These are phyloP conservation scores for Ulota crispa DNA, from an alignment of 225 moss, liverwort and hornwort genomes.

Conservation along the genomic window DNA sequence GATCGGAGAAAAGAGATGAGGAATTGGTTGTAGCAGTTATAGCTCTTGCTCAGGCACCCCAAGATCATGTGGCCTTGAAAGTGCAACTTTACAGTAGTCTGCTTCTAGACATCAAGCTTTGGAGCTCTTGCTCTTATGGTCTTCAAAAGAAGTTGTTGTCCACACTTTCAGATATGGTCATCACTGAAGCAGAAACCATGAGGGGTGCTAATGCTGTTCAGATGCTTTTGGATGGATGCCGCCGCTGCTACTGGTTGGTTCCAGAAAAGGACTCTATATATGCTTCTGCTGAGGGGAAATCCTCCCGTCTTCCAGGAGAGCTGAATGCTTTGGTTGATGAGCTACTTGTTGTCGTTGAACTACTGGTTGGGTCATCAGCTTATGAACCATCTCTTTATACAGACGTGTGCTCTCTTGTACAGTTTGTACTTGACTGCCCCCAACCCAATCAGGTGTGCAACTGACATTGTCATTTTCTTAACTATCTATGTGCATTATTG, in stretches of 20 bases:
- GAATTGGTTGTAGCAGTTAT: constrained; percentile 97
- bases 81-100: constrained; percentile 92
- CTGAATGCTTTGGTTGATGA: constrained; percentile 97
- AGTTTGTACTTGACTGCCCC: constrained; percentile 96
- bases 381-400: constrained; percentile 80
- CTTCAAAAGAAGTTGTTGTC: constrained; percentile 96
- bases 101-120: constrained; percentile 91
- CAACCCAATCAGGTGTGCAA: constrained; percentile 91
- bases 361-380: constrained; percentile 85
- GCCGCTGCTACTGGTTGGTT: constrained; percentile 97
- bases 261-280: constrained; percentile 87
- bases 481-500: constrained; percentile 7
- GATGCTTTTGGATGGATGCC: constrained; percentile 95
- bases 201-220: constrained; percentile 93
- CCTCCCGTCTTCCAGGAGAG: constrained; percentile 83
- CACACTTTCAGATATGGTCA: constrained; percentile 92
- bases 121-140: constrained; percentile 97
- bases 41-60: constrained; percentile 94
- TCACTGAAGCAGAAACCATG: constrained; percentile 93
- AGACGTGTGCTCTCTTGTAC: constrained; percentile 94
- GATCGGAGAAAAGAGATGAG: constrained; percentile 89
- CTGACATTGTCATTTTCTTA: constrained; percentile 7
- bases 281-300: constrained; percentile 78
- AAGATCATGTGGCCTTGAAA: constrained; percentile 76
- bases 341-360: constrained; percentile 93